Evolutionary conservation across 2,329 filamentous ascomycete species (phyloP).

Genomic region (Colletotrichum lini): DNA sequence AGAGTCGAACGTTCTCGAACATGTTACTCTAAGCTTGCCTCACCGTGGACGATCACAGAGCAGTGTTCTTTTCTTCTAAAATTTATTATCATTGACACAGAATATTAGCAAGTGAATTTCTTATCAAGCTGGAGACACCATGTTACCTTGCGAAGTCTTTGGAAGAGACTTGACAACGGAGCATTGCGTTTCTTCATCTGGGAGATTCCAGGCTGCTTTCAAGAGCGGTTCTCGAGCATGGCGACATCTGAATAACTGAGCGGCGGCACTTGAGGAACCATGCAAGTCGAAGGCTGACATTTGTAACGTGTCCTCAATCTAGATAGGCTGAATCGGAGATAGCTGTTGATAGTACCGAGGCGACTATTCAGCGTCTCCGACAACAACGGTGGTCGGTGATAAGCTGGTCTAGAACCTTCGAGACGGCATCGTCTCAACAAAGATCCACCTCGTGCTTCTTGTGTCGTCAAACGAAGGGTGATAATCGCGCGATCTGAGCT

Average conservation of each 20-base stretch:
- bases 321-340: neutral
- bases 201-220: neutral
- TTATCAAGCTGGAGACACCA: no score
- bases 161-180: neutral
- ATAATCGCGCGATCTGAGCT: neutral
- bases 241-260: neutral
- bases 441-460: neutral
- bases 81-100: no score
- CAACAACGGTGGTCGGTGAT: neutral
- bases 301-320: slow-evolving; percentile 1
- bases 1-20: no score
- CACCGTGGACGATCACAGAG: no score
- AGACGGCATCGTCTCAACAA: neutral
- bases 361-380: neutral
- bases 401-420: neutral
- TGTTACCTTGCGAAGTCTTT: neutral
- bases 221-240: neutral
- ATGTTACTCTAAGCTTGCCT: no score
- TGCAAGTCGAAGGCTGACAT: neutral
- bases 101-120: no score
- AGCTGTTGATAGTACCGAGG: neutral
- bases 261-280: neutral
- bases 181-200: neutral
- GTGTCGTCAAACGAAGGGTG: no score
- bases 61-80: no score